Conservation (phyloP, 2,329 filamentous ascomycete species). For the Gaeumannomyces tritici region DNA sequence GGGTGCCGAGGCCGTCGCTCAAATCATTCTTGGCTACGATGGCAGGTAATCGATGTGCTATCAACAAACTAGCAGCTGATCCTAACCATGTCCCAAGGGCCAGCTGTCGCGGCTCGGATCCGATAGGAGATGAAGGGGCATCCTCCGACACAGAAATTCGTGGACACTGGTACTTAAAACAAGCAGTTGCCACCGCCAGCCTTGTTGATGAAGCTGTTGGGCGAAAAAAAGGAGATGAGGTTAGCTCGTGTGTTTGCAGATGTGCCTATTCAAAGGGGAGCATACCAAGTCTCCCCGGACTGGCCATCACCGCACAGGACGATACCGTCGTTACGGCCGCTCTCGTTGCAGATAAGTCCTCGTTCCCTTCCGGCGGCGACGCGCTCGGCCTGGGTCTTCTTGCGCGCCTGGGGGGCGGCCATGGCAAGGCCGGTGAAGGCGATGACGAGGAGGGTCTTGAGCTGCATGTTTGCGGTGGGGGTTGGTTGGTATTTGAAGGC, state of each 20-base stretch:
- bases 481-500: neutral
- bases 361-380: neutral
- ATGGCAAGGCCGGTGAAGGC: neutral
- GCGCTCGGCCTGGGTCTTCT: neutral
- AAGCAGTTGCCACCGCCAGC: neutral
- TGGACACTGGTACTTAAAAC: neutral
- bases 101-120: neutral
- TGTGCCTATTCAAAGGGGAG: neutral
- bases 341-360: neutral
- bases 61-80: neutral
- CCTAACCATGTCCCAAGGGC: no score
- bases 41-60: neutral
- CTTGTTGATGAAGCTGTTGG: neutral
- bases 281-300: neutral
- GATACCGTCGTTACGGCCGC: neutral
- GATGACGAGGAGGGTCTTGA: neutral
- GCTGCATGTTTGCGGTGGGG: neutral
- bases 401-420: neutral
- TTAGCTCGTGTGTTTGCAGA: neutral
- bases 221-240: neutral
- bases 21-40: no score
- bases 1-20: neutral
- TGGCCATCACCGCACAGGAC: neutral
- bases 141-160: neutral
- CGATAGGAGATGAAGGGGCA: neutral